Evolutionary conservation across 1,139 yeast genomes (phyloP).

Genomic region (Blastobotrys capitulatus): DNA sequence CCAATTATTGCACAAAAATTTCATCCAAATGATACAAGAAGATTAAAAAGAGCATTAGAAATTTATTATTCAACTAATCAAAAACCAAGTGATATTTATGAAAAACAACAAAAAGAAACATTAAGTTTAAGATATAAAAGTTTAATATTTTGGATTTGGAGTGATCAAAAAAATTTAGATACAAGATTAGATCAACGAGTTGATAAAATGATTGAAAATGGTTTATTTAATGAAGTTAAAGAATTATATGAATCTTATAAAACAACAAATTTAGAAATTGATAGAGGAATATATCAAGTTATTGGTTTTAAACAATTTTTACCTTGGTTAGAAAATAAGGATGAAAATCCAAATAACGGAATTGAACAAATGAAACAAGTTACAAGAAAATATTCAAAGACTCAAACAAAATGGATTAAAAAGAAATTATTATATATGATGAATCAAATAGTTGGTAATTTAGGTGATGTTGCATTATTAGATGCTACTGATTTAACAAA

Average conservation of each 20-base stretch:
- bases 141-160: slow-evolving; percentile 77
- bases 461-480: slow-evolving; percentile 56
- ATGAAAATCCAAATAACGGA: slow-evolving; percentile 38
- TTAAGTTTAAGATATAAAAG: slow-evolving; percentile 56
- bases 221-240: slow-evolving; percentile 55
- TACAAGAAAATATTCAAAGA: slow-evolving; percentile 82
- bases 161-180: slow-evolving; percentile 56
- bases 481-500: slow-evolving; percentile 66
- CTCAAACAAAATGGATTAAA: slow-evolving; percentile 90
- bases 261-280: slow-evolving; percentile 32
- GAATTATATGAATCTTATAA: slow-evolving; percentile 40
- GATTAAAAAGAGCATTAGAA: slow-evolving; percentile 76
- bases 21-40: slow-evolving; percentile 84
- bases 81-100: slow-evolving; percentile 66
- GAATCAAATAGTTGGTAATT: slow-evolving; percentile 38
- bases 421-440: slow-evolving; percentile 61
- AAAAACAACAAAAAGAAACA: slow-evolving; percentile 40
- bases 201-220: slow-evolving; percentile 69
- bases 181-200: slow-evolving; percentile 70
- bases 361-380: slow-evolving; percentile 73
- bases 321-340: slow-evolving; percentile 55
- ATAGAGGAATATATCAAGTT: slow-evolving; percentile 86
- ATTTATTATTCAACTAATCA: slow-evolving; percentile 63
- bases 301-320: slow-evolving; percentile 92
- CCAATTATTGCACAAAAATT: slow-evolving; percentile 73